Percentiles rank a stretch among this genome's conserved stretches.
These are phyloP conservation scores for Quercus aquifolioides DNA, from an alignment of 306 rosid genomes.

Conservation along the genomic window DNA sequence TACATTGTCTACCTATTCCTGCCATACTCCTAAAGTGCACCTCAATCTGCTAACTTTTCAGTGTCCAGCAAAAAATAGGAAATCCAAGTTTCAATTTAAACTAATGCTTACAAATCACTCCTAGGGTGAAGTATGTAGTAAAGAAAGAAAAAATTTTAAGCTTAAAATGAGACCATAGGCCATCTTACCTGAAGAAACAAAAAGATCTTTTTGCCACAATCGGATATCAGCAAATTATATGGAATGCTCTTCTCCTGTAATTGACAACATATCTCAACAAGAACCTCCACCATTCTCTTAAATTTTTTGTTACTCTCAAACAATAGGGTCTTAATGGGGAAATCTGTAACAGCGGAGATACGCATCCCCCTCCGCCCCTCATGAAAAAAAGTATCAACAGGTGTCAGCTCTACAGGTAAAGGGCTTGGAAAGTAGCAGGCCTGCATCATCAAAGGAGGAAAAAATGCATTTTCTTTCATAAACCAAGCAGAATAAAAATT, in stretches of 20 bases:
- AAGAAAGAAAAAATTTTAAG: background rate
- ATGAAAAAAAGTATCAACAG: slow-evolving; percentile 21
- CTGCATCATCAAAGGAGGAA: slow-evolving; percentile 20
- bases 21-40: background rate
- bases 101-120: background rate
- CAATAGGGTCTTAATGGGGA: slow-evolving; percentile 37
- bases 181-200: slow-evolving; percentile 35
- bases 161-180: background rate
- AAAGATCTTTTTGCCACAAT: slow-evolving; percentile 33
- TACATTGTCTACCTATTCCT: background rate
- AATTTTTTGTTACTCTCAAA: slow-evolving; percentile 26
- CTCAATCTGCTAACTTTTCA: background rate
- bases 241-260: slow-evolving; percentile 23
- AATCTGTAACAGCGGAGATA: slow-evolving; percentile 24
- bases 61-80: background rate
- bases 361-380: slow-evolving; percentile 8
- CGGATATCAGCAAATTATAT: slow-evolving; percentile 33
- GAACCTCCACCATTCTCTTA: slow-evolving; percentile 19
- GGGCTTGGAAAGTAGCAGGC: slow-evolving; percentile 38
- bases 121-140: background rate
- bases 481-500: background rate
- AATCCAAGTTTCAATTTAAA: background rate
- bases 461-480: background rate
- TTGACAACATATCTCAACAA: slow-evolving; percentile 28
- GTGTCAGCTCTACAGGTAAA: slow-evolving; percentile 38